These are phyloP conservation scores for Penicillium sp. DNA, from an alignment of 2,329 filamentous ascomycete species.

Conservation along the genomic window DNA sequence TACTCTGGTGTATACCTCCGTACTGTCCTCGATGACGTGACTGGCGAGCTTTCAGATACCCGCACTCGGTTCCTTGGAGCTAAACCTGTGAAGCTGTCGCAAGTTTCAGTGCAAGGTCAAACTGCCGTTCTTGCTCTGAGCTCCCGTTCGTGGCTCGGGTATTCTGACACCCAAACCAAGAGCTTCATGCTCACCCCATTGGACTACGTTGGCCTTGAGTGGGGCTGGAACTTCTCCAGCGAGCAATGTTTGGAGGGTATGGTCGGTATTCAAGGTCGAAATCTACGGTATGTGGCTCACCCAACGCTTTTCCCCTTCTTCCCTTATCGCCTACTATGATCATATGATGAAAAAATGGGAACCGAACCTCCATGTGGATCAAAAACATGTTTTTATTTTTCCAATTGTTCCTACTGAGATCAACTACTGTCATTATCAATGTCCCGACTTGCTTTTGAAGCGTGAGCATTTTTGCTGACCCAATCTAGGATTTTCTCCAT, in stretches of 20 bases:
- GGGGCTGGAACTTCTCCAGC: conserved; percentile 95
- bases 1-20: conserved; percentile 94
- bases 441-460: neutral
- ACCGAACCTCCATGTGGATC: conserved; percentile 45
- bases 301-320: conserved; percentile 9
- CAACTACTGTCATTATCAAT: conserved; percentile 5
- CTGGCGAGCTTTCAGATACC: conserved; percentile 92
- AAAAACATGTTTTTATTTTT: conserved; percentile 44
- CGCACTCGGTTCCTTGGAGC: conserved; percentile 91
- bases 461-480: conserved; percentile 13
- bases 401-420: conserved; percentile 99
- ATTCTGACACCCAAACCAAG: conserved; percentile 82
- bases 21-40: conserved; percentile 91
- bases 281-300: conserved; percentile 66
- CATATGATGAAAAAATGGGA: conserved; percentile 46
- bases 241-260: conserved; percentile 92
- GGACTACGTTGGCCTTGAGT: conserved; percentile 84
- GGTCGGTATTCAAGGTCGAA: conserved; percentile 88
- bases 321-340: conserved; percentile 29
- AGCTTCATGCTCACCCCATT: conserved; percentile 90
- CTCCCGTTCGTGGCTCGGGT: conserved; percentile 93
- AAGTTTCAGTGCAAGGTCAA: conserved; percentile 82
- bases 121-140: conserved; percentile 86
- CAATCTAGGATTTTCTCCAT: conserved; percentile 77
- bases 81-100: conserved; percentile 84